A percentile compares a stretch with the other conserved stretches of the same genome.
phyloP scores from a whole-genome alignment of 805 yeast genomes.

The Saturnispora hagleri region DNA sequence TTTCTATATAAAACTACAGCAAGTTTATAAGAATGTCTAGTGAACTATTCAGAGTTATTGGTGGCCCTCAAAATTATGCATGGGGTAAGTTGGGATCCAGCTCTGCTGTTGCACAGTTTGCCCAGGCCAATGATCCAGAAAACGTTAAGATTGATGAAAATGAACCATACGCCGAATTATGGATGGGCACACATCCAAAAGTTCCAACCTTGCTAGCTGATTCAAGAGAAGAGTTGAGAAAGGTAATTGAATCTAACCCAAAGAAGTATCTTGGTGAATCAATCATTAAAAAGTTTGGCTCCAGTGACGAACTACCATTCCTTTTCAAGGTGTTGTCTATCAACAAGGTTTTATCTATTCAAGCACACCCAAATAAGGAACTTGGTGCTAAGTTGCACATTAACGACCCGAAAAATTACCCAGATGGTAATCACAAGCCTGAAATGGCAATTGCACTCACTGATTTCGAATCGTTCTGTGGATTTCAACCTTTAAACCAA shows the following conservation, averaged over 20 bases:
- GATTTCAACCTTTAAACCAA: conserved; percentile 84
- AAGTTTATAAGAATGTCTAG: conserved; percentile 15
- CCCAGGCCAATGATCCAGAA: conserved; percentile 55
- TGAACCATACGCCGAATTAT: conserved; percentile 91
- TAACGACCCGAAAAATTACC: conserved; percentile 86
- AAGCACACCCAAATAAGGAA: conserved; percentile 94
- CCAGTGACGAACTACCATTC: conserved; percentile 66
- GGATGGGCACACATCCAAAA: conserved; percentile 99
- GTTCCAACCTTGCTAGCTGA: conserved; percentile 64
- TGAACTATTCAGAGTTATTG: conserved; percentile 26
- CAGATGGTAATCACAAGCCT: conserved; percentile 98
- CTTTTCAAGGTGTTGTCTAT: conserved; percentile 91
- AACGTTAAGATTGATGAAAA: conserved; percentile 51
- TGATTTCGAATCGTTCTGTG: conserved; percentile 95
- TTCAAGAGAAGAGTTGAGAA: conserved; percentile 46
- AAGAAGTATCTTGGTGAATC: conserved; percentile 45
- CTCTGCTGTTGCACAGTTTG: conserved; percentile 86
- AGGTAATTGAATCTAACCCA: conserved; percentile 54
- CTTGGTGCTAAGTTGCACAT: conserved; percentile 70
- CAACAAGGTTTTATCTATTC: conserved; percentile 86
- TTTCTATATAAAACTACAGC: not conserved
- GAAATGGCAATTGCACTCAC: conserved; percentile 99
- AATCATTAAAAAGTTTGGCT: conserved; percentile 59
- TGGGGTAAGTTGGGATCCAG: conserved; percentile 65
- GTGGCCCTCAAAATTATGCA: conserved; percentile 32